Evolutionary conservation across 192 early-diverging fungal genomes (phyloP).

Genomic region (Nowakowskiella sp.): DNA sequence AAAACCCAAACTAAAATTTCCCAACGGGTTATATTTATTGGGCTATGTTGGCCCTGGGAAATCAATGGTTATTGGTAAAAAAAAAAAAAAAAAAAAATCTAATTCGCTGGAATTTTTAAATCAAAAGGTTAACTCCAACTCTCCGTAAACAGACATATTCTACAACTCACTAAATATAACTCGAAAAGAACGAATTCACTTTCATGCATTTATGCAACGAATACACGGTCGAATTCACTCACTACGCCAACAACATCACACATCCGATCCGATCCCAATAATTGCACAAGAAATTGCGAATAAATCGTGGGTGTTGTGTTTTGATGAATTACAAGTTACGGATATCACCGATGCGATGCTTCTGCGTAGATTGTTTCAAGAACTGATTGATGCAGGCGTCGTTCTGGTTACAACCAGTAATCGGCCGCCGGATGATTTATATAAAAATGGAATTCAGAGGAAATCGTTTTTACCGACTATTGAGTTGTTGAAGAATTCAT

Average conservation of each 20-base stretch:
- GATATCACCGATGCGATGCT: constrained; percentile 98
- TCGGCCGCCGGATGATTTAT: constrained; percentile 82
- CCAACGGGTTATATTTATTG: constrained; percentile 52
- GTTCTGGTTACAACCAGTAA: constrained; percentile 92
- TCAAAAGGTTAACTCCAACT: neutral
- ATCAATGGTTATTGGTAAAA: constrained; percentile 76
- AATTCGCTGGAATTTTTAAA: neutral
- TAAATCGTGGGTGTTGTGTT: constrained; percentile 80
- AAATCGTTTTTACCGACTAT: constrained; percentile 89
- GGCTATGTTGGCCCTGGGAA: constrained; percentile 88
- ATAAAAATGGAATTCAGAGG: constrained; percentile 94
- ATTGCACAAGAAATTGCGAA: constrained; percentile 76
- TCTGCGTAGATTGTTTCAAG: constrained; percentile 67
- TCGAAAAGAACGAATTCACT: constrained; percentile 84
- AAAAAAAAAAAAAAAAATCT: neutral
- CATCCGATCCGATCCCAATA: constrained; percentile 56
- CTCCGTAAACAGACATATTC: constrained; percentile 55
- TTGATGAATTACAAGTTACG: constrained; percentile 97
- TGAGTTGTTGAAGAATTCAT: constrained; percentile 69
- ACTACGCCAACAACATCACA: constrained; percentile 10
- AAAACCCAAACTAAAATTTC: too few species aligned
- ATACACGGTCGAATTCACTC: constrained; percentile 65
- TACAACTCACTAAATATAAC: constrained; percentile 65
- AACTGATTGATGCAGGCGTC: constrained; percentile 75
- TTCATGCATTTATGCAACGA: constrained; percentile 96